Evolutionary conservation across 768 basidiomycete species (phyloP).

Genomic region (Pulveroboletus frians): DNA sequence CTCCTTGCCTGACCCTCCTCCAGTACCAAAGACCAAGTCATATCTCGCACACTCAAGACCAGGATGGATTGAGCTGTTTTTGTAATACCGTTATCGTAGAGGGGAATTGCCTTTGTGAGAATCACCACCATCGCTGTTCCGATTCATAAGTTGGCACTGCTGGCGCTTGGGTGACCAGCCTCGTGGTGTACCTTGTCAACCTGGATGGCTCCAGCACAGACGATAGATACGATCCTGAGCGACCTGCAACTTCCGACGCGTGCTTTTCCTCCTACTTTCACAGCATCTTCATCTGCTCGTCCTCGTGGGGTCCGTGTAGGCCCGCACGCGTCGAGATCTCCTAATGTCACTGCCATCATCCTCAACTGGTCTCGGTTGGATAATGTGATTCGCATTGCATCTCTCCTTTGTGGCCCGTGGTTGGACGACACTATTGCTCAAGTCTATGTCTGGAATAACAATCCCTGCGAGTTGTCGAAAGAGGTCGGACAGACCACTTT

Average conservation of each 20-base stretch:
- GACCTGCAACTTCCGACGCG: constrained; percentile 13
- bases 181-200: neutral
- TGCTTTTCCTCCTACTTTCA: constrained; percentile 18
- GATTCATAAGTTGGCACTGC: neutral
- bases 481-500: constrained; percentile 33
- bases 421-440: constrained; percentile 43
- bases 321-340: constrained; percentile 7
- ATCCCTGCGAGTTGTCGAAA: constrained; percentile 36
- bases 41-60: constrained; percentile 82
- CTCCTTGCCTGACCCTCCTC: constrained; percentile 5
- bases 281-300: neutral
- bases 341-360: constrained; percentile 51
- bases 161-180: neutral
- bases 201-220: constrained; percentile 3
- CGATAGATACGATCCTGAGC: constrained; percentile 9
- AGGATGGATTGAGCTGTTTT: constrained; percentile 72
- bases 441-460: constrained; percentile 64
- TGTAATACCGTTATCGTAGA: constrained; percentile 8
- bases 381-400: constrained; percentile 54
- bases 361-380: constrained; percentile 65
- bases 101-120: neutral
- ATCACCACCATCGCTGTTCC: no score
- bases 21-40: constrained; percentile 68
- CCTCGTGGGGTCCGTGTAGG: constrained; percentile 12
- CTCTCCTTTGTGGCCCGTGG: constrained; percentile 44